phyloP scores from a whole-genome alignment of 176 grass and related monocot genomes.

The Rhynchospora breviuscula region DNA sequence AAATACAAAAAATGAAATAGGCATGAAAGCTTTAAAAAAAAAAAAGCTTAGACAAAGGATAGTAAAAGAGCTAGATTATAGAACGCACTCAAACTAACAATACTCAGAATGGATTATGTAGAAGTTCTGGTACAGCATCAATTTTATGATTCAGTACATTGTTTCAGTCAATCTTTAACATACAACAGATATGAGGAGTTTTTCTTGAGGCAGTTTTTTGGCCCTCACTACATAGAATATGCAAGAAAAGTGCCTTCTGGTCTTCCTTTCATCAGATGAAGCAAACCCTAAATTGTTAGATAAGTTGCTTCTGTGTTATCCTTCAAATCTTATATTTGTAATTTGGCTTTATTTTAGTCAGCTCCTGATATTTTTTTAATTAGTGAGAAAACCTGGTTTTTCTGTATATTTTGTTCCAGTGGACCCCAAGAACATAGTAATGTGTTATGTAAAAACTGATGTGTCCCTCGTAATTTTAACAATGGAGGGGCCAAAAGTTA shows the following conservation, averaged over 20 bases:
- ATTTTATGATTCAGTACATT: neutral
- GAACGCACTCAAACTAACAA: neutral
- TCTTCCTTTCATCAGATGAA: constrained; percentile 85
- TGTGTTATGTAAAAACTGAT: neutral
- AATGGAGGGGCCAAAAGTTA: neutral
- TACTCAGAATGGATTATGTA: neutral
- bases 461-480: neutral
- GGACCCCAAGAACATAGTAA: neutral
- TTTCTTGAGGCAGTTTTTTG: constrained; percentile 97
- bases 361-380: neutral
- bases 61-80: neutral
- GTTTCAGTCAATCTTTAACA: constrained; percentile 9
- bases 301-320: neutral
- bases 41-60: neutral
- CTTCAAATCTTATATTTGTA: neutral
- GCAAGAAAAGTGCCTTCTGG: constrained; percentile 60
- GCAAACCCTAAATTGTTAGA: neutral
- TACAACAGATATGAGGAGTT: constrained; percentile 77
- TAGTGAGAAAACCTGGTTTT: neutral
- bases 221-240: constrained; percentile 62
- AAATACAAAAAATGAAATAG: neutral
- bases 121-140: neutral
- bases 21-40: neutral
- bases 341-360: neutral
- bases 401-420: neutral